These are phyloP conservation scores for Didymella arachidicola DNA, from an alignment of 2,329 filamentous ascomycete species.

Conservation along the genomic window DNA sequence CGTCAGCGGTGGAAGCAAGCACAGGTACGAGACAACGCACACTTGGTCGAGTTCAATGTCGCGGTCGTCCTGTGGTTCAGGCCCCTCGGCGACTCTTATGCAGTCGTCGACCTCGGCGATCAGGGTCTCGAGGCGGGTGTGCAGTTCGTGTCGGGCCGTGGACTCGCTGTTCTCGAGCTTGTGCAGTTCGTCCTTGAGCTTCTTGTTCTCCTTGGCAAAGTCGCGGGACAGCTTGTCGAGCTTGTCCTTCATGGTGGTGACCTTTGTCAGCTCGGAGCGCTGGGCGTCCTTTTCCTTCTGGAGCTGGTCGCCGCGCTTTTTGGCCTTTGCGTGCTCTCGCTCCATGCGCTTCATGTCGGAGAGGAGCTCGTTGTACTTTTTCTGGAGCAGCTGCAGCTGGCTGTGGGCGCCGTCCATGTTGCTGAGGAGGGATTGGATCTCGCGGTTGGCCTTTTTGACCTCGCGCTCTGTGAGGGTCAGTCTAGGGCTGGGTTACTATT, in stretches of 20 bases:
- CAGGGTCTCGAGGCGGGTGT: constrained; percentile 81
- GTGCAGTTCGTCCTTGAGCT: constrained; percentile 92
- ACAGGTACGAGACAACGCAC: constrained; percentile 61
- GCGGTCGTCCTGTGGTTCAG: constrained; percentile 75
- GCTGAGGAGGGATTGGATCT: constrained; percentile 82
- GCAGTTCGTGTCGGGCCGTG: constrained; percentile 80
- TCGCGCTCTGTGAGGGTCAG: constrained; percentile 74
- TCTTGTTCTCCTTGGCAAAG: constrained; percentile 96
- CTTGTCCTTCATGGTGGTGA: constrained; percentile 90
- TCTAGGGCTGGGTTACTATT: constrained; percentile 8
- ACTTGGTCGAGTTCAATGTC: constrained; percentile 90
- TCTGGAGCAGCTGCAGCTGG: constrained; percentile 88
- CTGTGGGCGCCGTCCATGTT: constrained; percentile 92
- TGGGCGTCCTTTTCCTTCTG: constrained; percentile 97
- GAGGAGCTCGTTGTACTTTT: constrained; percentile 88
- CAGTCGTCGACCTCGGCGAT: constrained; percentile 87
- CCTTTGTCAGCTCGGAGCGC: constrained; percentile 87
- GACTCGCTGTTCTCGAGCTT: constrained; percentile 87
- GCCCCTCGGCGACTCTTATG: constrained; percentile 84
- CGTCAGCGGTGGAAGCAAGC: constrained; percentile 19
- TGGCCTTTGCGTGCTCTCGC: constrained; percentile 92
- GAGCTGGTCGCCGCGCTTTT: constrained; percentile 90
- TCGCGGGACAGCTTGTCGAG: constrained; percentile 95
- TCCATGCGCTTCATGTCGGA: constrained; percentile 96
- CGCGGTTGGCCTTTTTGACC: constrained; percentile 91